Percentiles rank a stretch among this genome's conserved stretches.
Evolutionary conservation across 225 moss, liverwort and hornwort species (phyloP).

Genomic region (Straminergon stramineum): DNA sequence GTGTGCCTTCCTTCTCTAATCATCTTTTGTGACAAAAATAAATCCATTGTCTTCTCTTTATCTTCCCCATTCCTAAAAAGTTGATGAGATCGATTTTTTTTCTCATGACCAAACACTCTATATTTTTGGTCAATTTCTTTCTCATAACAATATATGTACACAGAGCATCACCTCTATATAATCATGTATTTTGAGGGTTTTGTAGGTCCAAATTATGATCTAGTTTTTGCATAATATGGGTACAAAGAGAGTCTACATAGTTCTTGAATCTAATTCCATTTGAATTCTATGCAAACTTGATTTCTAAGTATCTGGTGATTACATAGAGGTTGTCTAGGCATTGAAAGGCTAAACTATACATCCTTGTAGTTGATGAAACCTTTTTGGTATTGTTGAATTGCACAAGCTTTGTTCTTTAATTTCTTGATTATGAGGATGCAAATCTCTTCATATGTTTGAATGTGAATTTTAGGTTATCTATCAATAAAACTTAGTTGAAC

Average conservation of each 20-base stretch:
- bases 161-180: fast-evolving
- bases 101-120: fast-evolving
- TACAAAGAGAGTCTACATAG: fast-evolving
- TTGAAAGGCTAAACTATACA: background rate
- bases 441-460: background rate
- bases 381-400: background rate
- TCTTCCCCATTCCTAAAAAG: background rate
- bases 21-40: background rate
- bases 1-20: background rate
- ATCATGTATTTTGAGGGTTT: background rate
- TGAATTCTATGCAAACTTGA: background rate
- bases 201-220: background rate
- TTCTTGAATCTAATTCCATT: fast-evolving
- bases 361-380: background rate
- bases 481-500: background rate
- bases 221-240: background rate
- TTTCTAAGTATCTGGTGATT: background rate
- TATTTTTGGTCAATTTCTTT: background rate
- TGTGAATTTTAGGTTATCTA: background rate
- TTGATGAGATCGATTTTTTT: background rate
- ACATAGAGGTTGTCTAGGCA: background rate
- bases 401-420: fast-evolving
- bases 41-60: background rate
- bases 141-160: fast-evolving
- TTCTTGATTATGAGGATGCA: background rate